Evolutionary conservation across 177 flowering plant species (phyloP).

Genomic region (Viscum album): DNA sequence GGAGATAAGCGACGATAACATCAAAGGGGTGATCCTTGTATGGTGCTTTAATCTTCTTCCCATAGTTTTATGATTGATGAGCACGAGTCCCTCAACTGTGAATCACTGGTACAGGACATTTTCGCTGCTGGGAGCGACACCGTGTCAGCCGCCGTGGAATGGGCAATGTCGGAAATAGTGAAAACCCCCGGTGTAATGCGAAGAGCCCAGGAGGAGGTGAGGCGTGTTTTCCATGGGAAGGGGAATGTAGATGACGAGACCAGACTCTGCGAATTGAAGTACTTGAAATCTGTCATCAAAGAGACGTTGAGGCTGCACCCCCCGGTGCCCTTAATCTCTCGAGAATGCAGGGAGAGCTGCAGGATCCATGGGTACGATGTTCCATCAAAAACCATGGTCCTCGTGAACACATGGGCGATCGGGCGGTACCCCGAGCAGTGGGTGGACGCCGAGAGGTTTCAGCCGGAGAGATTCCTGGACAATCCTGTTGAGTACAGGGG

Average conservation of each 20-base stretch:
- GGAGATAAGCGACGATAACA: slow-evolving; percentile 22
- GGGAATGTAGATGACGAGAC: neutral
- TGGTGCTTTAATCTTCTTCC: neutral
- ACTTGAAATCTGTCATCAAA: neutral
- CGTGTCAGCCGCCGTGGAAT: neutral
- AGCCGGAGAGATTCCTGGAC: neutral
- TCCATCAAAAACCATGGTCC: neutral
- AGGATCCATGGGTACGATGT: neutral
- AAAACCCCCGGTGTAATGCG: neutral
- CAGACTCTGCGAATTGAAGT: neutral
- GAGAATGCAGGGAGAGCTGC: slow-evolving; percentile 1
- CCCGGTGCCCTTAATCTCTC: neutral
- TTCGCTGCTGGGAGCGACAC: slow-evolving; percentile 2
- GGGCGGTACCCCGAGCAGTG: neutral
- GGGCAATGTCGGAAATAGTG: slow-evolving; percentile 3
- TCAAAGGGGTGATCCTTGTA: slow-evolving; percentile 35
- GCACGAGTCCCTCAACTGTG: neutral
- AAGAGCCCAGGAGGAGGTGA: neutral
- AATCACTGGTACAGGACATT: slow-evolving; percentile 4
- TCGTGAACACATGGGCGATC: neutral
- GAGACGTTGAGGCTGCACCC: slow-evolving; percentile 2
- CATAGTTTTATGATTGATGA: neutral
- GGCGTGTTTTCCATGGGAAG: neutral
- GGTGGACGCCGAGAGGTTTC: neutral
- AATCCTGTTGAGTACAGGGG: neutral